Base-by-base conservation (phyloP, 352 stramenopile genomes). In the Blastocystis sp. region DNA sequence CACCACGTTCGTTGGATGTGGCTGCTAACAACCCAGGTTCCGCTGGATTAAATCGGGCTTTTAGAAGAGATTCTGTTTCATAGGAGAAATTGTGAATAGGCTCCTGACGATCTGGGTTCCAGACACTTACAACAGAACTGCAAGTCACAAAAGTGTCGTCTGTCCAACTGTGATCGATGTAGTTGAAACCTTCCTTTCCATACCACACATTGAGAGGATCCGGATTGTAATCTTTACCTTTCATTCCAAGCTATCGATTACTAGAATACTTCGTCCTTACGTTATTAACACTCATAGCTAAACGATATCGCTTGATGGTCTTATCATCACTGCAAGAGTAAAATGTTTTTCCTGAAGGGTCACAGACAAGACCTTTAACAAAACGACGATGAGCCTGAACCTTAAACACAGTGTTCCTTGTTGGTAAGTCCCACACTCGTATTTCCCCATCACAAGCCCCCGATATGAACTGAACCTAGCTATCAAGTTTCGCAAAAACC, bases 101-200 rank as follows among this genome's bases (percentile, higher is more conserved):
- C 58, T 96, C 94, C 54, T 94, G 95, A 40, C 97, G 93, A 59
- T 94, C 93, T 6, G 95, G 93, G 90, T 98, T 94, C 97, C 97
- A 99, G 17, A 99, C 92, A 90, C 98, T 94, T 37, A 99, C 96
- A 77, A 60, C 68, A 42, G 93, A 95, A 69, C 93, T 94, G 90
- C 94, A 96, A n/a, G 94, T 96, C 19, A 94, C 94, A 87, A 98
- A 98, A 79, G 95, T 92, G 57, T 93, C 92, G 79, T 98, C 93
- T 79, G 91, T 94, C 96, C 96, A 98, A 90, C 98, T 96, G 92
- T 99, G 96, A 91, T 99, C 96, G 66, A 99, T 97, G 17, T 94
- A 96, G 92, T 57, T 75, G 90, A 95, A 95, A 51, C 92, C 92
- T 68, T 96, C 93, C 91, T 95, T 96, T 56, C 93, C 93, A 9